These are phyloP conservation scores for Letharia lupina DNA, from an alignment of 495 filamentous ascomycete genomes.

Conservation along the genomic window DNA sequence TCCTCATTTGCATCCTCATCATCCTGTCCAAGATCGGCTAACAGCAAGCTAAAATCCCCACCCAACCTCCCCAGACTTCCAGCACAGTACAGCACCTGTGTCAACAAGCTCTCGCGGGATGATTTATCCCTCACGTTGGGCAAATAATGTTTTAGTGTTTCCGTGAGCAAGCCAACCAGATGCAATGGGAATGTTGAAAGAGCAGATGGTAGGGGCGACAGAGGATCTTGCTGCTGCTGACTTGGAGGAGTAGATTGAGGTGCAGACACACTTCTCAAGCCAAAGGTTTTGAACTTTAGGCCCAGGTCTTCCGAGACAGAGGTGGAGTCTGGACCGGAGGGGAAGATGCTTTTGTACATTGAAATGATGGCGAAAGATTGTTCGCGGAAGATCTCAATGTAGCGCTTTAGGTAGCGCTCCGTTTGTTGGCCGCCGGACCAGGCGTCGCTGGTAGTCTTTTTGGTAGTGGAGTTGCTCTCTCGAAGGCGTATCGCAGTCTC, in stretches of 20 bases:
- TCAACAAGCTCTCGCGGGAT: conserved; percentile 76
- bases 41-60: conserved; percentile 83
- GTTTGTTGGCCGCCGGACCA: conserved; percentile 85
- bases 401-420: conserved; percentile 87
- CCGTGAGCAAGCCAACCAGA: conserved; percentile 71
- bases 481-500: conserved; percentile 49
- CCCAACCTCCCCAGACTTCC: conserved; percentile 86
- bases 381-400: conserved; percentile 96
- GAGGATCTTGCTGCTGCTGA: conserved; percentile 40
- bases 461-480: conserved; percentile 17
- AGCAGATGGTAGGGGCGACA: conserved; percentile 65
- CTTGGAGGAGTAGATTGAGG: conserved; percentile 15
- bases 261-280: conserved; percentile 21
- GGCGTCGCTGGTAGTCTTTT: conserved; percentile 26
- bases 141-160: conserved; percentile 70
- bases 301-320: conserved; percentile 32
- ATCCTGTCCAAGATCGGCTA: conserved; percentile 59
- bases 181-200: conserved; percentile 79
- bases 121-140: conserved; percentile 74
- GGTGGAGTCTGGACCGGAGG: conserved; percentile 30
- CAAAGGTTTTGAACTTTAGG: conserved; percentile 28
- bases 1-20: conserved; percentile 34
- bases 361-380: conserved; percentile 93
- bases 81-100: conserved; percentile 91
- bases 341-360: conserved; percentile 85